Evolutionary conservation across 75 land plant species (phyloP).

Genomic region (Pseudotsuga menziesii): DNA sequence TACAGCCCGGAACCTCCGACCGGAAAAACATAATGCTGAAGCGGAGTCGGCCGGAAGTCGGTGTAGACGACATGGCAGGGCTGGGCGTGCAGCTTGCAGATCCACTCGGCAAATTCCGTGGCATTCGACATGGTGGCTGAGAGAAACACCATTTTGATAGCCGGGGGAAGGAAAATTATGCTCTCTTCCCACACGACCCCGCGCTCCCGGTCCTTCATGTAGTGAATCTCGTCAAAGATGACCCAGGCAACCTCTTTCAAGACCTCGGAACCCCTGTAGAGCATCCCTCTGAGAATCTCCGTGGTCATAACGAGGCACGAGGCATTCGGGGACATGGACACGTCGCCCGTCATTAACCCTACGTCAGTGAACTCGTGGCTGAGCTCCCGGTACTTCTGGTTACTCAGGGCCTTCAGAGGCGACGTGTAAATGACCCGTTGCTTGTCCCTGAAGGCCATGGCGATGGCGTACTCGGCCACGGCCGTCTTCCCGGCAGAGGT

Average conservation of each 20-base stretch:
- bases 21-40: conserved; percentile 52
- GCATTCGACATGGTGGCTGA: conserved; percentile 67
- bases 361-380: conserved; percentile 53
- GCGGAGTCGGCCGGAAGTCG: conserved; percentile 54
- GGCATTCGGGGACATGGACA: conserved; percentile 44
- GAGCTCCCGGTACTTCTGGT: conserved; percentile 62
- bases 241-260: conserved; percentile 64
- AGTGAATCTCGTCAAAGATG: conserved; percentile 59
- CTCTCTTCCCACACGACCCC: conserved; percentile 69
- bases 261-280: conserved; percentile 57
- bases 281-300: conserved; percentile 55
- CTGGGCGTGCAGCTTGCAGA: conserved; percentile 48
- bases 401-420: conserved; percentile 57
- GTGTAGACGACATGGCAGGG: conserved; percentile 67
- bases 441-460: conserved; percentile 57
- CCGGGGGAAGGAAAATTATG: conserved; percentile 54
- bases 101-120: conserved; percentile 64
- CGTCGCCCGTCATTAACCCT: conserved; percentile 64
- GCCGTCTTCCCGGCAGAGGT: conserved; percentile 64
- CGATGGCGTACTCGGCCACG: conserved; percentile 61
- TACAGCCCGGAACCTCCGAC: conserved; percentile 50
- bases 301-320: conserved; percentile 59
- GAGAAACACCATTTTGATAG: conserved; percentile 57
- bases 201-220: conserved; percentile 57
- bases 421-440: conserved; percentile 59